These are phyloP conservation scores for Durotheca rogersii DNA, from an alignment of 495 filamentous ascomycete genomes.

Conservation along the genomic window DNA sequence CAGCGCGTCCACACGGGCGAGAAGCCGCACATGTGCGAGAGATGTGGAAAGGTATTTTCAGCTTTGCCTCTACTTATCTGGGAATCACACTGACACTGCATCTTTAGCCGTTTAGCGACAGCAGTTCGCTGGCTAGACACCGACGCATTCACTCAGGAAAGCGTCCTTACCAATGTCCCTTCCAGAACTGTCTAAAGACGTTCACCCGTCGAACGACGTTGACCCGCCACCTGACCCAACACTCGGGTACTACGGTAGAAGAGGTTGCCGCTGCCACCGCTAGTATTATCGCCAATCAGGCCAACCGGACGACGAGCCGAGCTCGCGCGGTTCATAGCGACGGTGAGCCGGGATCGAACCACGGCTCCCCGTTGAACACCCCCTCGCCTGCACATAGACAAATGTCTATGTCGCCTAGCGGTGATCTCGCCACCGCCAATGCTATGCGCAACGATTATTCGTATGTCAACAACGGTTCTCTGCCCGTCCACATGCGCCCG, in stretches of 20 bases:
- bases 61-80: too few species aligned
- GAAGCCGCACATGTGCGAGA: slow-evolving; percentile 97
- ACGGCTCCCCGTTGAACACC: slow-evolving; percentile 78
- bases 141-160: slow-evolving; percentile 95
- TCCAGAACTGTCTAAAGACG: slow-evolving; percentile 96
- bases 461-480: slow-evolving; percentile 67
- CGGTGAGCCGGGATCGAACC: slow-evolving; percentile 75
- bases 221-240: slow-evolving; percentile 93
- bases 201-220: slow-evolving; percentile 94
- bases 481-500: slow-evolving; percentile 81
- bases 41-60: slow-evolving; percentile 92
- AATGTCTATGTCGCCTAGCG: slow-evolving; percentile 74
- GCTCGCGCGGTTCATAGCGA: slow-evolving; percentile 58
- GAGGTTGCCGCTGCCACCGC: slow-evolving; percentile 89
- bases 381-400: slow-evolving; percentile 80
- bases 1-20: slow-evolving; percentile 94
- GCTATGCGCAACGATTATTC: slow-evolving; percentile 71
- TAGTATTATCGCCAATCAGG: slow-evolving; percentile 51
- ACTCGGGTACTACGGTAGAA: slow-evolving; percentile 93
- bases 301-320: slow-evolving; percentile 51
- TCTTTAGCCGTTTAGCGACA: slow-evolving; percentile 93
- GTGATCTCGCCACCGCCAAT: slow-evolving; percentile 71
- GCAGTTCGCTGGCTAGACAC: slow-evolving; percentile 90
- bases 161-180: slow-evolving; percentile 95
- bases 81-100: too few species aligned